phyloP scores from a whole-genome alignment of 2,329 filamentous ascomycete species.

The Xylaria arbuscula region DNA sequence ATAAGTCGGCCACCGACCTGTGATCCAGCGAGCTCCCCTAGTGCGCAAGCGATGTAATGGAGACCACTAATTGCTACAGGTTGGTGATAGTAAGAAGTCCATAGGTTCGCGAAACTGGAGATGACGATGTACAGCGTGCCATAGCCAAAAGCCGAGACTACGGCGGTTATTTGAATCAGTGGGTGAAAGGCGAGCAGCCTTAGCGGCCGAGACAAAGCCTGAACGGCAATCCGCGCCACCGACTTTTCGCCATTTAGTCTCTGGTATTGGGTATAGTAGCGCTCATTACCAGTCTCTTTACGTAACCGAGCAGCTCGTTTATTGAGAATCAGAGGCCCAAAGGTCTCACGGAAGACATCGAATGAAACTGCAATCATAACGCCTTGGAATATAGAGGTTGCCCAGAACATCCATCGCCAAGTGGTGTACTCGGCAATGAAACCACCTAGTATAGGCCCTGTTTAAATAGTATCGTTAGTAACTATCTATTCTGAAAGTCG shows the following conservation, averaged over 20 bases:
- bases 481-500: too few relatives aligned
- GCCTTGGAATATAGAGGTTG: conserved; percentile 56
- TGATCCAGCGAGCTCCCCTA: conserved; percentile 70
- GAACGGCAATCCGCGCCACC: conserved; percentile 42
- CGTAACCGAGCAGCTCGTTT: conserved; percentile 51
- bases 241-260: conserved; percentile 49
- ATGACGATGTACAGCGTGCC: conserved; percentile 73
- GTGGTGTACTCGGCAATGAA: conserved; percentile 52
- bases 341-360: conserved; percentile 54
- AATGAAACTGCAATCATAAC: conserved; percentile 52
- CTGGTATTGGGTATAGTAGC: conserved; percentile 54
- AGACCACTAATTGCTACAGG: conserved; percentile 68
- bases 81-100: conserved; percentile 65
- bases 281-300: conserved; percentile 46
- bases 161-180: conserved; percentile 66
- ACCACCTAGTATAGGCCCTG: conserved; percentile 50
- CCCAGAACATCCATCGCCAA: conserved; percentile 62
- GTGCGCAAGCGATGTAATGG: conserved; percentile 71
- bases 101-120: conserved; percentile 70
- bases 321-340: conserved; percentile 51
- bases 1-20: conserved; percentile 59
- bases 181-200: conserved; percentile 68
- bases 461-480: conserved; percentile 11
- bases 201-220: conserved; percentile 64
- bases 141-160: conserved; percentile 69